A percentile compares a stretch with the other conserved stretches of the same genome.
Conservation (phyloP, 352 stramenopile genomes). For the Phytopythium chamaehyphon region DNA sequence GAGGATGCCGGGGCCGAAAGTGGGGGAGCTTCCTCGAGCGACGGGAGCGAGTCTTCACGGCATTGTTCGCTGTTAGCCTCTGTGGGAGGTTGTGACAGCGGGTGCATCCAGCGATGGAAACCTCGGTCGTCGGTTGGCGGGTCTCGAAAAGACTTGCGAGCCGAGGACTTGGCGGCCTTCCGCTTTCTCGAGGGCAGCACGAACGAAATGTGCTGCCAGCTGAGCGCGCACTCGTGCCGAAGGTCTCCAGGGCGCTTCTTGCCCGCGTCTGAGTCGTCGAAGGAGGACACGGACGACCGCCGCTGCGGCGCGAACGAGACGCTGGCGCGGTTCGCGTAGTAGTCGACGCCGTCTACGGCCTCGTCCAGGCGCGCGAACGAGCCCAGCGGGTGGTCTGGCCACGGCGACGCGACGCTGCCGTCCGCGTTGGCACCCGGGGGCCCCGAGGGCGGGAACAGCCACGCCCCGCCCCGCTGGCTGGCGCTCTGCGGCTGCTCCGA, state of each 20-base stretch:
- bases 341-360: neutral
- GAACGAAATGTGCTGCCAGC: constrained; percentile 67
- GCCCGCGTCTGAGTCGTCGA: neutral
- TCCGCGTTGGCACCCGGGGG: neutral
- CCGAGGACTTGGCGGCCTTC: neutral
- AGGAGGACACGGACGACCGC: constrained; percentile 1
- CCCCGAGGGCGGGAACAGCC: neutral
- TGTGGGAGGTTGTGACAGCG: neutral
- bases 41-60: constrained; percentile 1
- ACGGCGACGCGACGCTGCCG: neutral
- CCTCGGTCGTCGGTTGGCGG: neutral
- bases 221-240: constrained; percentile 45
- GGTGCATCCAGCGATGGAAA: constrained; percentile 3
- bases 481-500: constrained; percentile 1
- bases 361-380: neutral
- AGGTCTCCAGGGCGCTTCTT: neutral
- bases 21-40: neutral
- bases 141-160: too few species aligned
- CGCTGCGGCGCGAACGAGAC: neutral
- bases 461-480: neutral
- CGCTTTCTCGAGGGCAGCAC: constrained; percentile 35
- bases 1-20: neutral
- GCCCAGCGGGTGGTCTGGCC: neutral
- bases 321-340: neutral
- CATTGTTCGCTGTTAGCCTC: constrained; percentile 1